These are phyloP conservation scores for Lizonia empirigonia DNA, from an alignment of 2,329 filamentous ascomycete species.

Conservation along the genomic window DNA sequence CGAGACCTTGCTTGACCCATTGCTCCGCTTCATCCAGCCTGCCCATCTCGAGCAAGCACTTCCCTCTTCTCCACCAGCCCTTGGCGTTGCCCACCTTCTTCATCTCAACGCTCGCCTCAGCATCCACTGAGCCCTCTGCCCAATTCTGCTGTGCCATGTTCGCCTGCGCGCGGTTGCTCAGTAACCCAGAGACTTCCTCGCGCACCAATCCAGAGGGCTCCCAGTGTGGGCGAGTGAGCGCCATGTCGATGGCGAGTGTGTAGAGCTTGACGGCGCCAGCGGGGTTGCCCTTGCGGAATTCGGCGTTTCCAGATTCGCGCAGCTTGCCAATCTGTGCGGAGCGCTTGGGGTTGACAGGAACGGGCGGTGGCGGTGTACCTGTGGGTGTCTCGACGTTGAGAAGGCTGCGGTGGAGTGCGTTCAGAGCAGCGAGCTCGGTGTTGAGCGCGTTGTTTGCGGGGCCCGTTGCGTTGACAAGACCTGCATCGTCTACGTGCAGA, in stretches of 20 bases:
- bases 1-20: constrained; percentile 77
- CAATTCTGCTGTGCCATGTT: constrained; percentile 82
- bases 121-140: constrained; percentile 86
- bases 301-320: constrained; percentile 81
- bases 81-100: constrained; percentile 88
- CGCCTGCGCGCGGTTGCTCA: constrained; percentile 87
- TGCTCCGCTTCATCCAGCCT: constrained; percentile 79
- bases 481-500: constrained; percentile 80
- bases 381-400: constrained; percentile 67
- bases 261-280: constrained; percentile 81
- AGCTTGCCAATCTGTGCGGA: constrained; percentile 87
- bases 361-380: constrained; percentile 77
- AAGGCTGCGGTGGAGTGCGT: constrained; percentile 76
- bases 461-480: constrained; percentile 65
- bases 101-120: constrained; percentile 84
- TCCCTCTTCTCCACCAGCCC: constrained; percentile 89
- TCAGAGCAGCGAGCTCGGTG: constrained; percentile 69
- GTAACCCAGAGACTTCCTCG: constrained; percentile 81
- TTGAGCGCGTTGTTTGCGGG: constrained; percentile 46
- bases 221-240: constrained; percentile 79
- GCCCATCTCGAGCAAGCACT: constrained; percentile 90
- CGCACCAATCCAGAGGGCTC: constrained; percentile 82
- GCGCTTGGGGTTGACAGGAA: constrained; percentile 92
- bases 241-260: constrained; percentile 88
- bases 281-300: constrained; percentile 78